A percentile compares a stretch with the other conserved stretches of the same genome.
These are phyloP conservation scores for Candida sp. DNA, from an alignment of 1,139 yeast genomes.

Conservation along the genomic window DNA sequence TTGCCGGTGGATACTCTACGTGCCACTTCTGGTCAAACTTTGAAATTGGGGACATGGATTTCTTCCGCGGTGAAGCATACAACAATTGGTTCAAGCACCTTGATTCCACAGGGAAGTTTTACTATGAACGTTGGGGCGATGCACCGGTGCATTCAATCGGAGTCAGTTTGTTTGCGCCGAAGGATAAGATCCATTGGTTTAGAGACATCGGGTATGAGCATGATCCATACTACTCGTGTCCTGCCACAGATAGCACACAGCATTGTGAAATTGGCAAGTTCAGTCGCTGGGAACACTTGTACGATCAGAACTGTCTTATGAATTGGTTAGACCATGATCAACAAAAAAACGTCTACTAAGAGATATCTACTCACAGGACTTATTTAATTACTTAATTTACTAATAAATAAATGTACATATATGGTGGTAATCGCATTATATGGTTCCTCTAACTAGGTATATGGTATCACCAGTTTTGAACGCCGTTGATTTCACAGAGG, in stretches of 20 bases:
- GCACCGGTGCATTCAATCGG: constrained; percentile 89
- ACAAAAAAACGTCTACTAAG: constrained; percentile 13
- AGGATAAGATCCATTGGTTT: constrained; percentile 79
- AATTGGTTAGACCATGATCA: constrained; percentile 64
- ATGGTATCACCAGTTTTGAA: constrained; percentile 55
- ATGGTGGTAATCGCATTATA: too few species aligned
- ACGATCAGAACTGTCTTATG: constrained; percentile 73
- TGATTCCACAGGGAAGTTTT: constrained; percentile 77
- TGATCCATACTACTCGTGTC: constrained; percentile 78
- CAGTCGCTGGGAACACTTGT: constrained; percentile 39
- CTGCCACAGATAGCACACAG: constrained; percentile 41
- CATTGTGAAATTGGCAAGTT: constrained; percentile 35
- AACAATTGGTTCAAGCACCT: constrained; percentile 64
- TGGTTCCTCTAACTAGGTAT: constrained; percentile 60
- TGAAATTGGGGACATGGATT: constrained; percentile 83
- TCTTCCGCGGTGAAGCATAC: constrained; percentile 71
- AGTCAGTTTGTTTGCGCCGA: constrained; percentile 74
- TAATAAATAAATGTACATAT: too few species aligned
- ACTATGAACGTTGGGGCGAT: constrained; percentile 93
- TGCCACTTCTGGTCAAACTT: constrained; percentile 93
- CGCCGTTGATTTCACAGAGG: constrained; percentile 17
- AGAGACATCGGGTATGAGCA: constrained; percentile 85
- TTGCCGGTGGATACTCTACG: constrained; percentile 74
- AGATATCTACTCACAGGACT: neutral
- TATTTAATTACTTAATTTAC: too few species aligned